Evolutionary conservation across 768 basidiomycete species (phyloP).

Genomic region (Suillus variegatus): DNA sequence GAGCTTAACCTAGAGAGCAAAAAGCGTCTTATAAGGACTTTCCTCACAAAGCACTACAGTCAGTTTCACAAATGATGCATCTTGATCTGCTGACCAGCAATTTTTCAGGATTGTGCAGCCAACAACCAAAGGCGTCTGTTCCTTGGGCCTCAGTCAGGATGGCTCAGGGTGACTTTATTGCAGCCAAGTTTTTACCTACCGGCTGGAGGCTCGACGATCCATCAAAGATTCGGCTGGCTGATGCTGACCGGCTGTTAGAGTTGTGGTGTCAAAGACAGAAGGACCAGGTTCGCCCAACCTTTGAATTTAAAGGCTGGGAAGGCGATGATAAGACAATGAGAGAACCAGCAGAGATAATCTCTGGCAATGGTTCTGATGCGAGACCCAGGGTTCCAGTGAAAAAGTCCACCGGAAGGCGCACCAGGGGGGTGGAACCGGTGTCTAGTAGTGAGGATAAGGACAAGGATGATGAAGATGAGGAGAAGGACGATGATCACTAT

Average conservation of each 20-base stretch:
- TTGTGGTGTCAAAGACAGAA: background rate
- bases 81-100: background rate
- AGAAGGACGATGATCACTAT: too few relatives aligned
- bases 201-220: background rate
- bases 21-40: background rate
- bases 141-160: background rate
- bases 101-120: background rate
- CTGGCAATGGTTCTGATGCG: fast-evolving
- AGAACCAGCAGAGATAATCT: background rate
- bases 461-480: background rate
- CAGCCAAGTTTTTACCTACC: background rate
- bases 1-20: background rate
- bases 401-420: background rate
- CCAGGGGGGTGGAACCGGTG: background rate
- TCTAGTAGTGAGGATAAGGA: background rate
- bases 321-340: background rate
- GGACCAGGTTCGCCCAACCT: background rate
- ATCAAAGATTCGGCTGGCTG: background rate
- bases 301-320: background rate
- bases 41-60: constrained; percentile 2
- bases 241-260: background rate
- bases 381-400: background rate
- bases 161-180: background rate
- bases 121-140: background rate
- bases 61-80: background rate